Conservation (phyloP, 768 basidiomycete species). For the Fomitopsis serialis region DNA sequence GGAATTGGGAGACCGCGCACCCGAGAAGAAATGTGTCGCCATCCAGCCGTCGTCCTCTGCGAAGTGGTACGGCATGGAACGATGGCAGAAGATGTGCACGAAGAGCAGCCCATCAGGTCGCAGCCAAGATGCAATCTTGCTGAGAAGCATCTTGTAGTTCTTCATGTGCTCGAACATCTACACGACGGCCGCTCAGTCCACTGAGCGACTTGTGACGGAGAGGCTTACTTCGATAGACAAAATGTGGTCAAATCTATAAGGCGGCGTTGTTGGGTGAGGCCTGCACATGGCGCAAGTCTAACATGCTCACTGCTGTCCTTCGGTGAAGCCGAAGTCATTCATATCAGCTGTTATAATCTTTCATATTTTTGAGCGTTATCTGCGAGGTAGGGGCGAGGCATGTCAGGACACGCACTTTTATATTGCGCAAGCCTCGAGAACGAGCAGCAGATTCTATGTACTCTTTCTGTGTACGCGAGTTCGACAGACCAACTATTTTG, state of each 20-base stretch:
- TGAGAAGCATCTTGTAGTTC: conserved; percentile 57
- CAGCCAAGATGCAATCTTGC: conserved; percentile 63
- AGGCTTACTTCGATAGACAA: conserved; percentile 56
- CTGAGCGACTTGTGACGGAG: not conserved
- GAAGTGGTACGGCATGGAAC: conserved; percentile 60
- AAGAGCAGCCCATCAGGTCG: conserved; percentile 52
- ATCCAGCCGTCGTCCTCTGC: conserved; percentile 70
- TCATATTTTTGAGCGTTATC: not conserved
- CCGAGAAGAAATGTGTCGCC: conserved; percentile 69
- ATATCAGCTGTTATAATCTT: conserved; percentile 68
- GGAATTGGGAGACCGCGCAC: conserved; percentile 17
- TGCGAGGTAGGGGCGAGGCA: not conserved
- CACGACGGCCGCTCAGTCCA: not conserved
- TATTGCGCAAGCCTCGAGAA: conserved; percentile 43
- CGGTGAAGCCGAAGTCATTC: conserved; percentile 54
- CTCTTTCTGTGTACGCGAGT: conserved; percentile 63
- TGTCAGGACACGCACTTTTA: conserved; percentile 35
- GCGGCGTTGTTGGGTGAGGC: not conserved
- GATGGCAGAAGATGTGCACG: conserved; percentile 69
- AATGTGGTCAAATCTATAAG: conserved; percentile 59
- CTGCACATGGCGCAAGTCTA: not conserved
- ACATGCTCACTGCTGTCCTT: conserved; percentile 34
- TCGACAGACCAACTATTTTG: conserved; percentile 57
- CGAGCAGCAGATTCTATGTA: conserved; percentile 51
- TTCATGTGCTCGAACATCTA: conserved; percentile 79